phyloP scores from a whole-genome alignment of 306 rosid genomes.

The Medicago ruthenica region DNA sequence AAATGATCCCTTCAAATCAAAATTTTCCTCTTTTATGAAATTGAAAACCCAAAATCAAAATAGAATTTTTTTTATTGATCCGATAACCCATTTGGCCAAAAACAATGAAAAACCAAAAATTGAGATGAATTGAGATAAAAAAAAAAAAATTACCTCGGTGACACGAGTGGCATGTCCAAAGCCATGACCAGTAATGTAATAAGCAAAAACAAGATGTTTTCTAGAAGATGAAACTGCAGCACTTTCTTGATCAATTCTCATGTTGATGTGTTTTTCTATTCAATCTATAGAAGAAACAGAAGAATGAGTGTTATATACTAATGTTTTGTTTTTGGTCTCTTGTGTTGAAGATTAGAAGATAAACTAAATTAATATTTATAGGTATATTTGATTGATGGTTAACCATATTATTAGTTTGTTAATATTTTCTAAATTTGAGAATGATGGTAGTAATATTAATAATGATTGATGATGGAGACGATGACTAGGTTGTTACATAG shows the following conservation, averaged over 20 bases:
- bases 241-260: slow-evolving; percentile 73
- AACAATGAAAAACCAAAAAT: not conserved
- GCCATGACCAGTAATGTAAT: slow-evolving; percentile 94
- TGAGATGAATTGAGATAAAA: not conserved
- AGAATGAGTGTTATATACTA: not conserved
- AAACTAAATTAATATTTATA: not conserved
- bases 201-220: slow-evolving; percentile 85
- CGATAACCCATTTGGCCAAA: slow-evolving; percentile 26
- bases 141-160: slow-evolving; percentile 62
- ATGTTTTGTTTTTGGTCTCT: not conserved
- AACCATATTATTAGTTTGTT: not conserved
- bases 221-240: slow-evolving; percentile 80
- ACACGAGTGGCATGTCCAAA: slow-evolving; percentile 98
- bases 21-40: not conserved
- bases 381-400: not conserved
- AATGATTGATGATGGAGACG: not conserved
- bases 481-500: not conserved
- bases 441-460: not conserved
- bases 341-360: not conserved
- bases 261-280: slow-evolving; percentile 25
- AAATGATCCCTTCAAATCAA: not conserved
- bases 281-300: not conserved
- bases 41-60: slow-evolving; percentile 27
- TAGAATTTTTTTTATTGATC: not conserved
- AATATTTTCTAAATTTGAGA: not conserved